Evolutionary conservation across 176 grass and related monocot species (phyloP).

Genomic region (Eleusine indica): DNA sequence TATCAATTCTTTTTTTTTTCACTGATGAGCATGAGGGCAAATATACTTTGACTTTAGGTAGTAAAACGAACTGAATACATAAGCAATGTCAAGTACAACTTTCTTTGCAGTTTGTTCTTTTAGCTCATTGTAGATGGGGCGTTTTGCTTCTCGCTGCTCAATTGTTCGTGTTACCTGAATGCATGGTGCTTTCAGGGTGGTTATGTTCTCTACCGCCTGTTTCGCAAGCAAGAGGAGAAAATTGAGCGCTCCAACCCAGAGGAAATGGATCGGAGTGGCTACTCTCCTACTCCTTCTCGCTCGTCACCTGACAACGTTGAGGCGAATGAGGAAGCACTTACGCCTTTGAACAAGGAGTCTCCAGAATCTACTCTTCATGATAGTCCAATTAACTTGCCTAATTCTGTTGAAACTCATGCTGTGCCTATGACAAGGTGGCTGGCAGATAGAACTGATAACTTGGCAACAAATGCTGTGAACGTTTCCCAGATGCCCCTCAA

Average conservation of each 20-base stretch:
- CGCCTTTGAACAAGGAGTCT: slow-evolving; percentile 54
- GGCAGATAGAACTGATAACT: slow-evolving; percentile 45
- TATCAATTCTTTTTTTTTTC: not conserved
- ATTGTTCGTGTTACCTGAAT: slow-evolving; percentile 15
- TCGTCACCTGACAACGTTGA: slow-evolving; percentile 67
- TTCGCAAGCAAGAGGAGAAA: slow-evolving; percentile 69
- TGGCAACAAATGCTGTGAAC: slow-evolving; percentile 11
- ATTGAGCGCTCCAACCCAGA: slow-evolving; percentile 48
- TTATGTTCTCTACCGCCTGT: slow-evolving; percentile 91
- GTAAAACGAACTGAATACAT: slow-evolving; percentile 29
- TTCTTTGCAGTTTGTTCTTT: not conserved
- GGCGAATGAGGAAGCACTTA: slow-evolving; percentile 54
- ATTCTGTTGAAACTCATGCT: slow-evolving; percentile 34
- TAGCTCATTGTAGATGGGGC: not conserved
- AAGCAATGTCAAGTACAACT: not conserved
- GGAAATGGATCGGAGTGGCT: slow-evolving; percentile 70
- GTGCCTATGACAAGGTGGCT: slow-evolving; percentile 54
- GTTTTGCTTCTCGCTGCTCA: not conserved
- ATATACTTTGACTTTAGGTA: slow-evolving; percentile 3
- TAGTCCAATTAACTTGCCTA: slow-evolving; percentile 39
- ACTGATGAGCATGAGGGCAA: not conserved
- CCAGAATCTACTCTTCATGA: slow-evolving; percentile 62
- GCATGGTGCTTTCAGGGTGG: slow-evolving; percentile 64
- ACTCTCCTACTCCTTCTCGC: slow-evolving; percentile 66
- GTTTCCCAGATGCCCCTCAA: slow-evolving; percentile 21